Percentiles rank a stretch among this genome's conserved stretches.
Conservation (phyloP, 768 basidiomycete species). For the Rhodotorula graminis region DNA sequence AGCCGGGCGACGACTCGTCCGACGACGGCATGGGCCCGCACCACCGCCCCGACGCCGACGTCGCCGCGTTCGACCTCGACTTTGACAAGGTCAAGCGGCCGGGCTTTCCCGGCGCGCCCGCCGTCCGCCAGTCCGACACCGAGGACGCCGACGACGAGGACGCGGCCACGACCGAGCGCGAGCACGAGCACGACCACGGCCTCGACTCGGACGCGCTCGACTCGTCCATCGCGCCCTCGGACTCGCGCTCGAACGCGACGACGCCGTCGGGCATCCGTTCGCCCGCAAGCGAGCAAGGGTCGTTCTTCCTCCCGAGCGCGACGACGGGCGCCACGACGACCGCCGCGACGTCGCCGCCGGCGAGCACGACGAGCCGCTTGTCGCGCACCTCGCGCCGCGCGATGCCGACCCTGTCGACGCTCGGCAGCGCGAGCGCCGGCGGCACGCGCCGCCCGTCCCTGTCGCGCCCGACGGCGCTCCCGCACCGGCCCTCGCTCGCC, state of each 20-base stretch:
- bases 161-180: not conserved
- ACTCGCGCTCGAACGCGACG: slow-evolving; percentile 2
- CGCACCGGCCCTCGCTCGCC: not conserved
- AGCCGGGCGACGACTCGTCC: not conserved
- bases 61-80: slow-evolving; percentile 33
- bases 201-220: slow-evolving; percentile 1
- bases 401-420: not conserved
- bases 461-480: not conserved
- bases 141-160: slow-evolving; percentile 3
- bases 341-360: not conserved
- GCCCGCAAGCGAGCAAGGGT: not conserved
- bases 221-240: not conserved
- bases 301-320: not conserved
- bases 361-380: not conserved
- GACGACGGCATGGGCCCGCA: not conserved
- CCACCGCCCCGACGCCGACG: slow-evolving; percentile 8
- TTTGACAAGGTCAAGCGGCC: not conserved
- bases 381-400: not conserved
- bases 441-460: not conserved
- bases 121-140: not conserved
- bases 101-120: not conserved
- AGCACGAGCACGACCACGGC: slow-evolving; percentile 8
- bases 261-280: not conserved
- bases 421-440: not conserved
- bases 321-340: not conserved